Evolutionary conservation across 345 rosid genomes (phyloP).

Genomic region (Luvunga scandens): DNA sequence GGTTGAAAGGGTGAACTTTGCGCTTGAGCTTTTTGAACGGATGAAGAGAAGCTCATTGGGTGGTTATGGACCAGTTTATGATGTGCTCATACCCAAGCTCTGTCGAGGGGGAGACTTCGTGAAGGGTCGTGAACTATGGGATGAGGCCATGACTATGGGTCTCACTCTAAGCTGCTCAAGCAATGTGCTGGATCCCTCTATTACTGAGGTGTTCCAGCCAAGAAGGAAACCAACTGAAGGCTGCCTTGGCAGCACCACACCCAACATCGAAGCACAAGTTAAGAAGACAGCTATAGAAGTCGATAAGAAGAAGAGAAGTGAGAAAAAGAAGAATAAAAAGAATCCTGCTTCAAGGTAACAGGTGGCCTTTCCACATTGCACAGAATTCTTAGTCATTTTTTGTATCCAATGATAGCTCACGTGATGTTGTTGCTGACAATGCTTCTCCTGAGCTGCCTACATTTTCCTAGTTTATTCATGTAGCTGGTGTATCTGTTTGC

Average conservation of each 20-base stretch:
- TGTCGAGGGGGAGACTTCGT: constrained; percentile 72
- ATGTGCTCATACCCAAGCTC: constrained; percentile 72
- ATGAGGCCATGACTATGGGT: constrained; percentile 54
- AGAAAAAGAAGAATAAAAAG: constrained; percentile 10
- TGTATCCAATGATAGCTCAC: not conserved
- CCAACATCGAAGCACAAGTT: constrained; percentile 23
- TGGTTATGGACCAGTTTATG: constrained; percentile 68
- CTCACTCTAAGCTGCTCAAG: constrained; percentile 40
- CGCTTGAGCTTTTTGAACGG: constrained; percentile 59
- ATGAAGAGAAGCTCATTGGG: constrained; percentile 65
- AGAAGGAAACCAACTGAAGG: constrained; percentile 43
- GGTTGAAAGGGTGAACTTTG: constrained; percentile 65
- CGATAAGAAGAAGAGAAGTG: constrained; percentile 27
- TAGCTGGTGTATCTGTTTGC: not conserved
- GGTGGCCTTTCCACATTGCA: not conserved
- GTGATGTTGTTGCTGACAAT: not conserved
- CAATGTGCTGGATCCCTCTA: constrained; percentile 51
- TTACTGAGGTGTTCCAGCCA: constrained; percentile 63
- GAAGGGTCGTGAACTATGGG: constrained; percentile 75
- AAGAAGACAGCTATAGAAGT: constrained; percentile 17
- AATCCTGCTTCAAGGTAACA: constrained; percentile 13
- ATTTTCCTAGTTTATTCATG: not conserved
- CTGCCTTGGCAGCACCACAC: constrained; percentile 27
- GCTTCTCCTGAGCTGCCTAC: not conserved
- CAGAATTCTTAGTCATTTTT: not conserved